Conservation (phyloP, 192 early-diverging fungal species). For the Entophlyctis luteolus region DNA sequence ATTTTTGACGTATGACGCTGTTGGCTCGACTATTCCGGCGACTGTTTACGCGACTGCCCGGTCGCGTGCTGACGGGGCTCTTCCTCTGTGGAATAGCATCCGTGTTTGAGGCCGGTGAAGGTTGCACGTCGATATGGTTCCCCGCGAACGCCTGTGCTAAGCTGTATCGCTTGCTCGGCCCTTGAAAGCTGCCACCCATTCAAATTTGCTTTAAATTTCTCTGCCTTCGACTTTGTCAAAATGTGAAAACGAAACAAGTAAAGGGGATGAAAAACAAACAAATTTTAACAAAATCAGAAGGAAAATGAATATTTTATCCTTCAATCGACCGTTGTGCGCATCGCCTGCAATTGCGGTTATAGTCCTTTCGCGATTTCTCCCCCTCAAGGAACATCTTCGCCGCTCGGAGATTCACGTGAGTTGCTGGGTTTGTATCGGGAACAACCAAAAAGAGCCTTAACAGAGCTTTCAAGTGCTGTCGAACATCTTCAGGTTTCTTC, state of each 20-base stretch:
- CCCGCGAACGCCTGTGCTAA: background rate
- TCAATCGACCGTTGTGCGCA: slow-evolving; percentile 43
- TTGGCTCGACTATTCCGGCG: background rate
- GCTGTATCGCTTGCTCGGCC: background rate
- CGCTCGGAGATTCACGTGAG: slow-evolving; percentile 45
- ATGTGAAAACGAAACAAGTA: background rate
- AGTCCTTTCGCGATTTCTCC: slow-evolving; percentile 36
- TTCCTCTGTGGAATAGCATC: background rate
- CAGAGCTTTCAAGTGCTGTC: slow-evolving; percentile 49
- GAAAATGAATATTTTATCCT: slow-evolving; percentile 15
- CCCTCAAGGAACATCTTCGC: slow-evolving; percentile 39
- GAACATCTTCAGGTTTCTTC: slow-evolving; percentile 46
- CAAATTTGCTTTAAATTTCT: no score
- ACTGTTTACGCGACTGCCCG: background rate
- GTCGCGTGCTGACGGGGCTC: background rate
- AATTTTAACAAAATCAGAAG: background rate
- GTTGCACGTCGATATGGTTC: background rate
- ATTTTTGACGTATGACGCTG: background rate
- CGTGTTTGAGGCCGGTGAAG: background rate
- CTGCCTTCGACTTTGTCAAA: no score
- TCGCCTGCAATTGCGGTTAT: slow-evolving; percentile 42
- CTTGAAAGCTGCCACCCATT: no score
- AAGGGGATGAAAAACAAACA: background rate
- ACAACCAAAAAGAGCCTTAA: slow-evolving; percentile 38
- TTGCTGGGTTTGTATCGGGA: slow-evolving; percentile 35